Evolutionary conservation across 192 early-diverging fungal genomes (phyloP), one percentile per base, ranked within the genome.

Genomic region (Backusella parvicylindrica): DNA sequence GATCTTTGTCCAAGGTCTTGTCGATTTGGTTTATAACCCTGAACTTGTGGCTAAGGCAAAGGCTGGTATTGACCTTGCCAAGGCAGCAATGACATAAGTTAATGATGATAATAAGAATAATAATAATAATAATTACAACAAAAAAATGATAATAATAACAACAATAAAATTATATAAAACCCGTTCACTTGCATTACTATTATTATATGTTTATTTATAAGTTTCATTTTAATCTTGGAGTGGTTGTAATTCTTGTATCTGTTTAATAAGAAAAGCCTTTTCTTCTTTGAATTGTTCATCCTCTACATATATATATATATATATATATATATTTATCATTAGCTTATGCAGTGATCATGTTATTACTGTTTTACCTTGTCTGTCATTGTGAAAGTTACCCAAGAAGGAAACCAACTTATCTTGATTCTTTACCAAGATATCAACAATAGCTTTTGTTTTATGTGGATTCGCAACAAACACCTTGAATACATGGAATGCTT

Each of bases 401-500:
- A 99, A 81, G 84, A 95, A 99, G 6, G 86, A 81, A 43, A 98
- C 89, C 26, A 99, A 84, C 78, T 91, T 95, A 33, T 98, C 96
- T 79, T 90, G 91, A 82, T 99, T 99, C 80, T 95, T 97, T 65
- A 87, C 78, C 78, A 99, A 85, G 72, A 99, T 99, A 74, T 96
- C 96, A 63, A 91, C 79, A 53, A 99, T 96, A 33, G 94, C 90
- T 73, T 92, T 95, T 66, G 94, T 92, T 86, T 99, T 99, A 77
- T 93, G 94, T 28, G 98, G 98, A 75, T 98, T 99, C 53, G 98
- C 98, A 2, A 98, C 96, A 87, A 99, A 99, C 49, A 98, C 94
- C 89, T 99, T 99, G 88, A 99, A 99, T 31, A 99, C 96, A 85
- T 99, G 98, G 87, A 99, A 99, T 0, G 98, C 98, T 83, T 99